phyloP scores from a whole-genome alignment of 768 basidiomycete genomes.

The Suillus ampliporus region DNA sequence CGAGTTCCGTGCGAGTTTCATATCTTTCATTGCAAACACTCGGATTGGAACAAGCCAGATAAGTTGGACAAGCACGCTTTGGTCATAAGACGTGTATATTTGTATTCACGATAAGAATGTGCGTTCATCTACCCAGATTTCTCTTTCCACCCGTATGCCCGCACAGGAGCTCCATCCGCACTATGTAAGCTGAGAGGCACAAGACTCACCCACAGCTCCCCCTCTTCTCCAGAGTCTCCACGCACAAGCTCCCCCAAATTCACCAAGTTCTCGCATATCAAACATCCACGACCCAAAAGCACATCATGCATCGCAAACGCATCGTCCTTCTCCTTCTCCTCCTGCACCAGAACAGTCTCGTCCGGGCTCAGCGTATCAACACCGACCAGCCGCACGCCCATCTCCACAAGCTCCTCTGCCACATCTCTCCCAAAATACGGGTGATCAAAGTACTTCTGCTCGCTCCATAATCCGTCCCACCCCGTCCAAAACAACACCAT shows the following conservation, averaged over 20 bases:
- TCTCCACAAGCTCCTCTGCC: conserved; percentile 52
- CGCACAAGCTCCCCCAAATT: conserved; percentile 50
- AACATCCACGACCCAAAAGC: conserved; percentile 61
- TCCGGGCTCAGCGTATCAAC: conserved; percentile 74
- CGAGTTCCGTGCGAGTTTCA: not conserved
- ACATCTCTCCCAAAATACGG: conserved; percentile 65
- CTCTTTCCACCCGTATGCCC: conserved; percentile 63
- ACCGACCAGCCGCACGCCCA: conserved; percentile 63
- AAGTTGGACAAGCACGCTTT: not conserved
- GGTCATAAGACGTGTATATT: not conserved
- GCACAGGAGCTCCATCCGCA: conserved; percentile 72
- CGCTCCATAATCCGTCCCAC: conserved; percentile 65
- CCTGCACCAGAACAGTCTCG: conserved; percentile 46
- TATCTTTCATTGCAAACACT: not conserved
- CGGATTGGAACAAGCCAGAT: not conserved
- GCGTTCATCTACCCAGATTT: not conserved
- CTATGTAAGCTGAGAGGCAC: conserved; percentile 62
- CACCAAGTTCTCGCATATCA: conserved; percentile 76
- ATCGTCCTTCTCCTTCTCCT: conserved; percentile 15
- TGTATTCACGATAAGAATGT: not conserved
- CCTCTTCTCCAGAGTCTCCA: conserved; percentile 12
- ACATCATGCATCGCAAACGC: conserved; percentile 61
- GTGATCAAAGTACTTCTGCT: conserved; percentile 59
- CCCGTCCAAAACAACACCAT: conserved; percentile 69
- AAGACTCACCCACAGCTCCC: conserved; percentile 54